A percentile compares a stretch with the other conserved stretches of the same genome.
Evolutionary conservation across 2,329 filamentous ascomycete genomes (phyloP).

Genomic region (Fusarium sp.): DNA sequence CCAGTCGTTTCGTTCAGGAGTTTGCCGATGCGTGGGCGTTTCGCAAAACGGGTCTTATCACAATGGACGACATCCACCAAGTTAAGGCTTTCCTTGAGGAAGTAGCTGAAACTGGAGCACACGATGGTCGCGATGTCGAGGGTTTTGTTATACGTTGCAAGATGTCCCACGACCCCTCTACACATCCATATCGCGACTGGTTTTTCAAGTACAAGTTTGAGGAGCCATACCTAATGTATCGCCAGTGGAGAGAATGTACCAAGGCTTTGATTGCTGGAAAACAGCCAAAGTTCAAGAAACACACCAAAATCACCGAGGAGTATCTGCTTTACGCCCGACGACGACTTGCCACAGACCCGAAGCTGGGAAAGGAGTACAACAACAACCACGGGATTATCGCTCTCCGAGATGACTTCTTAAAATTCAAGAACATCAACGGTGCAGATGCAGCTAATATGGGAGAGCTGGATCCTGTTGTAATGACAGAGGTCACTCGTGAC

Average conservation of each 20-base stretch:
- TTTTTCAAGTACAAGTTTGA: slow-evolving; percentile 99
- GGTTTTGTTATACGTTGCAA: slow-evolving; percentile 96
- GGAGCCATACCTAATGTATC: slow-evolving; percentile 97
- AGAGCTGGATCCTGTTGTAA: slow-evolving; percentile 55
- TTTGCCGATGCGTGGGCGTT: slow-evolving; percentile 96
- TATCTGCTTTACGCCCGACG: slow-evolving; percentile 84
- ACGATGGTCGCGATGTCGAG: slow-evolving; percentile 91
- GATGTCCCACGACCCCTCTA: slow-evolving; percentile 61
- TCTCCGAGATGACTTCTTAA: slow-evolving; percentile 86
- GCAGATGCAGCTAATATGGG: slow-evolving; percentile 86
- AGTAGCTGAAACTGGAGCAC: slow-evolving; percentile 86
- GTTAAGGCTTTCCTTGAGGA: slow-evolving; percentile 84
- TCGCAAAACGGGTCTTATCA: slow-evolving; percentile 81
- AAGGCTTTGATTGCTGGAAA: slow-evolving; percentile 83
- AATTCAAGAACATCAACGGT: slow-evolving; percentile 83
- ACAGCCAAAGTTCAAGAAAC: slow-evolving; percentile 82
- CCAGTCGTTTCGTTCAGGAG: slow-evolving; percentile 80
- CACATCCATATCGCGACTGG: slow-evolving; percentile 80
- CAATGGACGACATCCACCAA: slow-evolving; percentile 75
- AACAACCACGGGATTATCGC: slow-evolving; percentile 95
- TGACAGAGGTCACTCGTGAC: slow-evolving; percentile 67
- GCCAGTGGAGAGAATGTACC: slow-evolving; percentile 97
- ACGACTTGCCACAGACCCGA: slow-evolving; percentile 73
- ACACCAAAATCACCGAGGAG: slow-evolving; percentile 86
- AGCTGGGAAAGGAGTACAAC: slow-evolving; percentile 75